phyloP scores from a whole-genome alignment of 2,329 filamentous ascomycete species.

The Fusarium sp. region DNA sequence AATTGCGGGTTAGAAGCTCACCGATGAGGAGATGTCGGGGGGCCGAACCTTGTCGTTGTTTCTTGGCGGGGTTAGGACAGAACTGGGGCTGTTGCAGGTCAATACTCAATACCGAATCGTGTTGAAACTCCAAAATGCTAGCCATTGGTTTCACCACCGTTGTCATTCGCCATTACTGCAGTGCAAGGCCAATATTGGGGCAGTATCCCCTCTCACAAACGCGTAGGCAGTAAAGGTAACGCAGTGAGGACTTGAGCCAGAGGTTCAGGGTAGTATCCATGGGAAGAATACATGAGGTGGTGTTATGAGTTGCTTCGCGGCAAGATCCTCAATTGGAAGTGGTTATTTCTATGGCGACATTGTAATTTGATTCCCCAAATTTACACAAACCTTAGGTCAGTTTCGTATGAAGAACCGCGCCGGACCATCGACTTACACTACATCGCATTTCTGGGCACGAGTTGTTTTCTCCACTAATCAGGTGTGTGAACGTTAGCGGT shows the following conservation, averaged over 20 bases:
- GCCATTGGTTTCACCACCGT: constrained; percentile 28
- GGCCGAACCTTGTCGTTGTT: neutral
- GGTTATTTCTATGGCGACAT: neutral
- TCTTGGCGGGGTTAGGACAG: neutral
- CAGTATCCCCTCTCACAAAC: constrained; percentile 1
- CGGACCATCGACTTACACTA: neutral
- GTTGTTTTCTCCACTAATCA: neutral
- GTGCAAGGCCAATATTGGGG: constrained; percentile 23
- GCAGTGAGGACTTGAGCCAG: neutral
- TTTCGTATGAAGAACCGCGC: neutral
- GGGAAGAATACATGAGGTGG: neutral
- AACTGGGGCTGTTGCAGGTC: neutral
- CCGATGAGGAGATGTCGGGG: neutral
- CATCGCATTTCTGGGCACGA: neutral
- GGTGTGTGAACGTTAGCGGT: neutral
- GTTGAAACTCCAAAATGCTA: constrained; percentile 3
- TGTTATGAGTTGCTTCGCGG: neutral
- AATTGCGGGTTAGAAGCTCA: constrained; percentile 5
- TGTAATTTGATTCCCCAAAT: neutral
- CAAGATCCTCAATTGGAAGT: neutral
- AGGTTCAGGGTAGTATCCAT: constrained; percentile 9
- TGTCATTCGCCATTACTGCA: constrained; percentile 21
- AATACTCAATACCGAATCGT: neutral
- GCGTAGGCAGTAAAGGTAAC: constrained; percentile 6
- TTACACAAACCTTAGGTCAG: neutral